Base-by-base conservation (phyloP, 1,284 basidiomycete species). In the Quambalaria eucalypti region DNA sequence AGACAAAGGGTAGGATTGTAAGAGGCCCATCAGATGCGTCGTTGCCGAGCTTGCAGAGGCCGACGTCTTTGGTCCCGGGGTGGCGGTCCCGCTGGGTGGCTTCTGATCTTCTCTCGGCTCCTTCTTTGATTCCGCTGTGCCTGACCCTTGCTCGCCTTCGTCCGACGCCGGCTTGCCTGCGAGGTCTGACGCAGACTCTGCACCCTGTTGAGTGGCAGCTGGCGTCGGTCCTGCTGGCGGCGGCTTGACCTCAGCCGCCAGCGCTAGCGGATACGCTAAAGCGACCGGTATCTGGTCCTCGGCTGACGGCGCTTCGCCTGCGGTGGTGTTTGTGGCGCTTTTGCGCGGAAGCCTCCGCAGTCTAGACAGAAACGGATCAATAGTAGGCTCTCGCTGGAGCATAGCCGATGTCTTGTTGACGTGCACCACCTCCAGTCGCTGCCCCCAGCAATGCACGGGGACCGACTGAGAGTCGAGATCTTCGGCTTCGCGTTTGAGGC, bases 321-420 rank as follows among this genome's bases (percentile, higher is more conserved):
- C 36, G 21, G 36, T 21, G 21, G 3, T 10, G 36, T 21, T 39
- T 14, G 36, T 21, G 16, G 36, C 42, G 5, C 25, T 46, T 7
- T 21, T 12, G 16, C 42, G 42, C 19, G 42, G 42, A 14, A 26
- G 14, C n/a, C 42, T 21, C 14, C 42, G 16, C 3, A 46, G 42
- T 14, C 42, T 19, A 21, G 21, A 19, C 12, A 46, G 21, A 6
- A 12, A 14, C 16, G 4, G 19, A 16, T 30, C 36, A 12, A 30
- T 16, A 10, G 44, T 38, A 28, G 23, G 26, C 44, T 60, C 58
- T 8, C 58, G 29, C 50, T 71, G 68, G 46, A 71, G 59, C 68
- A 71, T 69, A 23, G 67, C 67, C 36, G 66, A 69, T 7, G 68
- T 71, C 53, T 65, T 53, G 28, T 71, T 71, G 23, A 71, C 68